Evolutionary conservation across 345 rosid species (phyloP).

Genomic region (Gossypium rotundifolium): DNA sequence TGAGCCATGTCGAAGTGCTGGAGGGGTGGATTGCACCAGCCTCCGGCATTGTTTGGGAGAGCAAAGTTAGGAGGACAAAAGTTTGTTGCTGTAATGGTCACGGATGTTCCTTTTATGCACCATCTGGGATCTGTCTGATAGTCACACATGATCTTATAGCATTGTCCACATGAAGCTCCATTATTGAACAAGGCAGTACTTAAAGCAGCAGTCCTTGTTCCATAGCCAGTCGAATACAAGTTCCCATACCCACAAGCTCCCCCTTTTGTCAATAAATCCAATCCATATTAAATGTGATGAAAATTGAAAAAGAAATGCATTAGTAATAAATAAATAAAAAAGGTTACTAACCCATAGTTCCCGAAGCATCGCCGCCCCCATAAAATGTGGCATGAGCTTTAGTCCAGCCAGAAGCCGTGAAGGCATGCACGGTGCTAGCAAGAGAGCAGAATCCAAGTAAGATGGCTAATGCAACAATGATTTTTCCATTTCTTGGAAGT

Average conservation of each 20-base stretch:
- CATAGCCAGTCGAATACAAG: constrained; percentile 56
- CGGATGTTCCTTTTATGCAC: constrained; percentile 55
- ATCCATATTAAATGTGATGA: not conserved
- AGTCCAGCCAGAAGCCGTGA: constrained; percentile 44
- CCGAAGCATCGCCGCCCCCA: constrained; percentile 79
- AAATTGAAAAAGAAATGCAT: constrained; percentile 14
- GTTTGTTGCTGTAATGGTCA: constrained; percentile 63
- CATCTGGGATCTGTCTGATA: constrained; percentile 49
- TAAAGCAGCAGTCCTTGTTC: constrained; percentile 62
- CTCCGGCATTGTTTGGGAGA: constrained; percentile 60
- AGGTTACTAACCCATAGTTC: constrained; percentile 59
- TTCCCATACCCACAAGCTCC: constrained; percentile 85
- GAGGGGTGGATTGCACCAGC: constrained; percentile 97
- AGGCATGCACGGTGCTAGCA: constrained; percentile 7
- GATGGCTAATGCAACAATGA: constrained; percentile 21
- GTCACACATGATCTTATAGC: constrained; percentile 56
- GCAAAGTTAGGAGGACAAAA: constrained; percentile 80
- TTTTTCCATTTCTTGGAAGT: constrained; percentile 31
- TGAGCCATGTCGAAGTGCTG: constrained; percentile 93
- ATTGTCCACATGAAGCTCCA: constrained; percentile 74
- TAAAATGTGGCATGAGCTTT: constrained; percentile 77
- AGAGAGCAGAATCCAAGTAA: constrained; percentile 31
- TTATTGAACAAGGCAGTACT: constrained; percentile 67
- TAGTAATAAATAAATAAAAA: not conserved
- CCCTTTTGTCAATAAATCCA: constrained; percentile 29